Evolutionary conservation across 78 protist species (phyloP).

Genomic region (Chrysochromulina parva): DNA sequence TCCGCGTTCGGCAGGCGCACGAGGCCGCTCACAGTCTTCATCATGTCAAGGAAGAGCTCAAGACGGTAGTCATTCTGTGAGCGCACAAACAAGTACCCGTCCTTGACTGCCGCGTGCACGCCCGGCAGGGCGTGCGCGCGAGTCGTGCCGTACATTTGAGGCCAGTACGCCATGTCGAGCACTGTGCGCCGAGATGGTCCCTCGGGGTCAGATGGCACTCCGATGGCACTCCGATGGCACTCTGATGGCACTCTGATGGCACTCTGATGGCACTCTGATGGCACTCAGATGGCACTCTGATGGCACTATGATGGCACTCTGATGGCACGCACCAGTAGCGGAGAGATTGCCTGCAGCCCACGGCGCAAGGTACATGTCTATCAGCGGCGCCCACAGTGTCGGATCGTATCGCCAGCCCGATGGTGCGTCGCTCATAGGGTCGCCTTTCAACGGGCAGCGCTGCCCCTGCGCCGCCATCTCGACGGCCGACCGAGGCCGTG

Average conservation of each 20-base stretch:
- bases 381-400: background rate
- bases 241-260: too few species aligned
- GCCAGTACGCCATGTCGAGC: background rate
- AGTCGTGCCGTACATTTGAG: background rate
- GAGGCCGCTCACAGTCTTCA: background rate
- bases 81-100: background rate
- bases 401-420: background rate
- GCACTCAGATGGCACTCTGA: too few species aligned
- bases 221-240: too few species aligned
- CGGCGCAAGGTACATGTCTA: background rate
- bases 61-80: background rate
- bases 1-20: conserved; percentile 1
- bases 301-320: too few species aligned
- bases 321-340: background rate
- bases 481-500: too few species aligned
- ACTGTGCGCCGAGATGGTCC: background rate
- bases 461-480: too few species aligned
- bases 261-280: too few species aligned
- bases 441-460: too few species aligned
- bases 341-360: background rate
- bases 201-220: too few species aligned
- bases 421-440: background rate
- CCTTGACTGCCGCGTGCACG: background rate
- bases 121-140: background rate
- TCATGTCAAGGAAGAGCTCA: background rate